Percentiles rank a stretch among this genome's conserved stretches.
phyloP scores from a whole-genome alignment of 305 asterid genomes.

The Fraxinus xanthoxyloides region DNA sequence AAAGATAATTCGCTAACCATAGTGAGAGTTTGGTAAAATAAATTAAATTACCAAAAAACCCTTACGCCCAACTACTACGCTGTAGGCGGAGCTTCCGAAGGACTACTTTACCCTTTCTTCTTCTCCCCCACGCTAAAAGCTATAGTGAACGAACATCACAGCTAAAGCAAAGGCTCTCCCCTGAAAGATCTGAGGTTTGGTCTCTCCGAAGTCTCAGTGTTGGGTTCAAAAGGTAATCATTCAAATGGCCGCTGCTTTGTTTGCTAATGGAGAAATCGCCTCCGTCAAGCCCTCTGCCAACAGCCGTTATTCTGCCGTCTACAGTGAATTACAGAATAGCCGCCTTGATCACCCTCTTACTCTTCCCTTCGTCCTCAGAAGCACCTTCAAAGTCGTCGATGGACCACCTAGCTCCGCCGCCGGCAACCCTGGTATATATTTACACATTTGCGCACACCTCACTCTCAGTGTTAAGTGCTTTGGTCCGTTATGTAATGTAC shows the following conservation, averaged over 20 bases:
- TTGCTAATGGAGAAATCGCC: slow-evolving; percentile 51
- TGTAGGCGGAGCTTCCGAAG: slow-evolving; percentile 23
- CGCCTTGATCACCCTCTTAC: slow-evolving; percentile 87
- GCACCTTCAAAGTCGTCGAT: slow-evolving; percentile 61
- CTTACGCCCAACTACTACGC: neutral
- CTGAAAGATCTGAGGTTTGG: slow-evolving; percentile 28
- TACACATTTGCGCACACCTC: neutral
- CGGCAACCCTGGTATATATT: slow-evolving; percentile 70
- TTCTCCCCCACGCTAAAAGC: neutral
- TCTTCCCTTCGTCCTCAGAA: slow-evolving; percentile 73
- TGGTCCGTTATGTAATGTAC: neutral
- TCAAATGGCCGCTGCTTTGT: slow-evolving; percentile 56
- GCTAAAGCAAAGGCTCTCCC: slow-evolving; percentile 24
- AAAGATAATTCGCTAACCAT: neutral
- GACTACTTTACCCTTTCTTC: slow-evolving; percentile 26
- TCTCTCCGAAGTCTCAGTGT: slow-evolving; percentile 16
- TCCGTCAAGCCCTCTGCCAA: slow-evolving; percentile 41
- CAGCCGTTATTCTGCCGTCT: slow-evolving; percentile 61
- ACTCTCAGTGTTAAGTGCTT: neutral
- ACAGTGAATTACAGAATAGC: slow-evolving; percentile 89
- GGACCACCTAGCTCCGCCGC: slow-evolving; percentile 93
- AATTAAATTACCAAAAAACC: neutral
- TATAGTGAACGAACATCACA: neutral
- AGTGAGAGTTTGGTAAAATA: neutral
- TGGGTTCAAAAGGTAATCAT: slow-evolving; percentile 20